A percentile compares a stretch with the other conserved stretches of the same genome.
Evolutionary conservation across 352 stramenopile species (phyloP).

Genomic region (Halophytophthora batemanensis): DNA sequence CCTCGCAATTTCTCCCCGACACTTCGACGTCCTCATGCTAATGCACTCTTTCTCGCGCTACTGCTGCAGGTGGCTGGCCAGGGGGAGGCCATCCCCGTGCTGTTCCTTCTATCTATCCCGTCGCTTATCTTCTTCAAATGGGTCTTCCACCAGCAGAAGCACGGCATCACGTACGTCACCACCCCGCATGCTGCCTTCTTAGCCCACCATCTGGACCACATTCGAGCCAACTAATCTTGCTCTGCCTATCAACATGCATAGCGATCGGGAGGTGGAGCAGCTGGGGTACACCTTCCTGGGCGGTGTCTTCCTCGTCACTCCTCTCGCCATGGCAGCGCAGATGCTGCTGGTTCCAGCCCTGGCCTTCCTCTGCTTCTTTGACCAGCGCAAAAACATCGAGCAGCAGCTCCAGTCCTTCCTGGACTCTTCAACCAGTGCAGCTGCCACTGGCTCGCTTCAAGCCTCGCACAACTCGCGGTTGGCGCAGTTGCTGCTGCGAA

Average conservation of each 20-base stretch:
- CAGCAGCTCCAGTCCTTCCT: constrained; percentile 40
- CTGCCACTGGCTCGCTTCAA: not conserved
- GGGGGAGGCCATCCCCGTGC: constrained; percentile 21
- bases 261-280: constrained; percentile 60
- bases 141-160: constrained; percentile 37
- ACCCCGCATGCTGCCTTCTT: too few species aligned
- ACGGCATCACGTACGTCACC: constrained; percentile 44
- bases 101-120: constrained; percentile 28
- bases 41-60: not conserved
- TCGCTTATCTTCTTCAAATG: constrained; percentile 34
- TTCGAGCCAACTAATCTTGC: constrained; percentile 1
- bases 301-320: constrained; percentile 37
- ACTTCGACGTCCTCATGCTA: not conserved
- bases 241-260: too few species aligned
- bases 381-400: constrained; percentile 44
- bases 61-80: constrained; percentile 25
- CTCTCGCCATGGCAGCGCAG: constrained; percentile 43
- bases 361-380: constrained; percentile 49
- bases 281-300: constrained; percentile 52
- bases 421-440: constrained; percentile 11
- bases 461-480: constrained; percentile 27
- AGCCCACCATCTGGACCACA: too few species aligned
- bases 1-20: not conserved
- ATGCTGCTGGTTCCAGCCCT: constrained; percentile 34
- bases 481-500: constrained; percentile 37